Evolutionary conservation across 2,329 filamentous ascomycete species (phyloP), one percentile per base, ranked within the genome.

Genomic region (Triangularia verruculosa): DNA sequence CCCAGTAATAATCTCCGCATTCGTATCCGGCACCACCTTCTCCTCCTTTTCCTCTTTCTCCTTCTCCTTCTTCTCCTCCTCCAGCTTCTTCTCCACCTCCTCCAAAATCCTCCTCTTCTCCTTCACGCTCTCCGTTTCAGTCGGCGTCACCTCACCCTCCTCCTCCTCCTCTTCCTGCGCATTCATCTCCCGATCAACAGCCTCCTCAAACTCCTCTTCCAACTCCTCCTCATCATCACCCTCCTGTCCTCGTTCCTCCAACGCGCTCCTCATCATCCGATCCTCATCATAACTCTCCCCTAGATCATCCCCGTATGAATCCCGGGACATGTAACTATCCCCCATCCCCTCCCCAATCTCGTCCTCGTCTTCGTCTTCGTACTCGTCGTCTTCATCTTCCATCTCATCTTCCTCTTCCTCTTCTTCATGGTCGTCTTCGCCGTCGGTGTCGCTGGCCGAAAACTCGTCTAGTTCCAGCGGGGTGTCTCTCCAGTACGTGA

Each of bases 401-500:
- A 77, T 70, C n/a, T 47, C 39, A 1, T 47, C 39, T 20, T 47
- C 39, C 6, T 47, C 39, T 5, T 74, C 75, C 0, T 77, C 76
- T 0, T 77, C 71, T 5, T 74, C 75, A 0, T 77, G 76, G 0
- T 76, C 77, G 1, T 84, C 81, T 0, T 83, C 81, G 6, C 82
- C 83, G 1, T 83, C 84, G 30, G 83, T 87, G 66, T 95, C 93
- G 53, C 90, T 96, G 59, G 90, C 90, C 0, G 91, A 93, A 70
- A 98, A 98, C 61, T 97, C 91, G 51, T 93, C 91, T 25, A 97
- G 78, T 58, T 96, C 92, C 15, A 94, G 83, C 2, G 93, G 92
- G 56, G 84, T 83, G 66, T 96, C 90, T 66, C 96, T 85, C 95
- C 95, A 99, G 78, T 96, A 99, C 63, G 88, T 94, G 77, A 99